These are phyloP conservation scores for Ophiostoma fasciatum DNA, from an alignment of 2,329 filamentous ascomycete genomes.

Conservation along the genomic window DNA sequence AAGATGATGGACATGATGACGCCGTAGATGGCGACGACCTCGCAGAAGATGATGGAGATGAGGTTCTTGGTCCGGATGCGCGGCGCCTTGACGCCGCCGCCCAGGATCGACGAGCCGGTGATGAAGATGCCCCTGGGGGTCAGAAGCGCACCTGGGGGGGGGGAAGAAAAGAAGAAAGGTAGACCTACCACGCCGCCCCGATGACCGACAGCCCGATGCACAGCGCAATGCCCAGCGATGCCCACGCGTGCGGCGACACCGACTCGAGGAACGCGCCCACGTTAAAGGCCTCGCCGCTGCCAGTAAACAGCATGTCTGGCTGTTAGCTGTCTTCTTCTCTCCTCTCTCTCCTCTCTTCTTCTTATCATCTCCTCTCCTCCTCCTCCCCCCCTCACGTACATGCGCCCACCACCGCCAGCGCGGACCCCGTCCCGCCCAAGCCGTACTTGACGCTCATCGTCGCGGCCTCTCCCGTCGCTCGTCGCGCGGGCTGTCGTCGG, in stretches of 20 bases:
- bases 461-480: background rate
- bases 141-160: background rate
- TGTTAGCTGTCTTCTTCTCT: no score
- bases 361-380: no score
- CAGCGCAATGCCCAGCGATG: constrained; percentile 73
- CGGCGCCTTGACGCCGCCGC: constrained; percentile 89
- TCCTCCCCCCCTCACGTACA: constrained; percentile 50
- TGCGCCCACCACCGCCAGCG: constrained; percentile 58
- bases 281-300: constrained; percentile 93
- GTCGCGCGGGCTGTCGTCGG: background rate
- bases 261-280: constrained; percentile 89
- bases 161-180: background rate
- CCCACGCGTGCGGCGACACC: constrained; percentile 90
- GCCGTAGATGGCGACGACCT: constrained; percentile 98
- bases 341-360: no score
- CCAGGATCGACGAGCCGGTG: constrained; percentile 92
- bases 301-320: constrained; percentile 95
- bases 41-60: constrained; percentile 99
- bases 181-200: constrained; percentile 83
- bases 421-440: constrained; percentile 50
- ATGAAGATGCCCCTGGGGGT: constrained; percentile 85
- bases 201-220: constrained; percentile 96
- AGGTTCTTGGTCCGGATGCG: constrained; percentile 98
- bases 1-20: constrained; percentile 99
- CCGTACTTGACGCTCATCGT: constrained; percentile 63